phyloP scores from a whole-genome alignment of 1,284 basidiomycete genomes.

The Stygiomarasmius scandens region DNA sequence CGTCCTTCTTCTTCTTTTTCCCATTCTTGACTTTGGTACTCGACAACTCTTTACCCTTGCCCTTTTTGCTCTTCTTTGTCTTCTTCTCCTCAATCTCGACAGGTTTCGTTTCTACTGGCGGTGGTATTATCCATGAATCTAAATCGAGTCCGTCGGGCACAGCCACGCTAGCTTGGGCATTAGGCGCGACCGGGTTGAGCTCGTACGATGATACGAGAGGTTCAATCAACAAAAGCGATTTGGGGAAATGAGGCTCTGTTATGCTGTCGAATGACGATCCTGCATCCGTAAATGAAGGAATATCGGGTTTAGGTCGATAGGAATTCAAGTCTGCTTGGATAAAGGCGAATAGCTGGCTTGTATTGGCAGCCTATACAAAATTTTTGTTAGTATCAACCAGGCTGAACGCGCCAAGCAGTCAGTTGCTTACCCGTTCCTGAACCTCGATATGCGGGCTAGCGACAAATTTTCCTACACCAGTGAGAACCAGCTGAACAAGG shows the following conservation, averaged over 20 bases:
- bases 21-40: slow-evolving; percentile 48
- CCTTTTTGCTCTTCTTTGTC: slow-evolving; percentile 45
- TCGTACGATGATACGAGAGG: slow-evolving; percentile 83
- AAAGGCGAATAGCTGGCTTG: slow-evolving; percentile 79
- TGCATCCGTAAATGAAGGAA: slow-evolving; percentile 38
- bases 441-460: slow-evolving; percentile 79
- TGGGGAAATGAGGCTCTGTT: slow-evolving; percentile 69
- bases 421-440: slow-evolving; percentile 79
- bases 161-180: slow-evolving; percentile 81
- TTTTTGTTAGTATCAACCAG: slow-evolving; percentile 2
- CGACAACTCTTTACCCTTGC: slow-evolving; percentile 41
- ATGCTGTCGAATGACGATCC: slow-evolving; percentile 40
- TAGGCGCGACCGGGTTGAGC: slow-evolving; percentile 81
- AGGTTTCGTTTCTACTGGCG: slow-evolving; percentile 45
- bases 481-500: slow-evolving; percentile 62
- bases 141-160: slow-evolving; percentile 87
- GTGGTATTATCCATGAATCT: slow-evolving; percentile 81
- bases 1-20: slow-evolving; percentile 48
- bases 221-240: slow-evolving; percentile 85
- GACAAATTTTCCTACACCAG: slow-evolving; percentile 57
- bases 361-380: slow-evolving; percentile 70
- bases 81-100: slow-evolving; percentile 32
- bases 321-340: slow-evolving; percentile 77
- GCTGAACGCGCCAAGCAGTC: neutral
- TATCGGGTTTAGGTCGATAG: slow-evolving; percentile 50